Percentiles rank a stretch among this genome's conserved stretches.
Conservation (phyloP, 179 eudicot species). For the Nepenthes alata region DNA sequence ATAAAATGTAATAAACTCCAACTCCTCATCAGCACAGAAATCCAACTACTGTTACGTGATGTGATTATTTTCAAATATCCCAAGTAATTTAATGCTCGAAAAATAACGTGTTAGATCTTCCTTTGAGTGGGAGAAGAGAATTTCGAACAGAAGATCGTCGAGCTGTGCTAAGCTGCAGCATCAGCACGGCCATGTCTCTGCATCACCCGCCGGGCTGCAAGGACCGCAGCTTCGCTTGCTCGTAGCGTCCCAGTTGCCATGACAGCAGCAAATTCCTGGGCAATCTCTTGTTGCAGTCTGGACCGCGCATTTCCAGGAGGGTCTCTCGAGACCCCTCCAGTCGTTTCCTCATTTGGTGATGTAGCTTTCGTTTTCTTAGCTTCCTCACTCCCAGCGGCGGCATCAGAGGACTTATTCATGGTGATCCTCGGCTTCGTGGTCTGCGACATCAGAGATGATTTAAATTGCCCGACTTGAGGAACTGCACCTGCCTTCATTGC, state of each 20-base stretch:
- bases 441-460: slow-evolving; percentile 22
- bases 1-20: too few species aligned
- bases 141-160: background rate
- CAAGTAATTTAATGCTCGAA: too few species aligned
- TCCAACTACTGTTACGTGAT: too few species aligned
- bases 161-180: slow-evolving; percentile 23
- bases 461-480: slow-evolving; percentile 47
- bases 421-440: too few species aligned
- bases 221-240: slow-evolving; percentile 93
- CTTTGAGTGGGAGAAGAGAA: too few species aligned
- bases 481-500: too few species aligned
- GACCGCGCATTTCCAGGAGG: slow-evolving; percentile 68
- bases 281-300: slow-evolving; percentile 82
- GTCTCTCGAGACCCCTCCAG: slow-evolving; percentile 23
- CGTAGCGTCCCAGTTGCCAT: slow-evolving; percentile 81
- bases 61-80: too few species aligned
- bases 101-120: too few species aligned
- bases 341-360: slow-evolving; percentile 11
- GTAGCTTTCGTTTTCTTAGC: background rate
- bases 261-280: slow-evolving; percentile 60
- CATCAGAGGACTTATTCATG: background rate
- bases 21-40: too few species aligned
- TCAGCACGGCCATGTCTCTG: slow-evolving; percentile 49
- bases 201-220: slow-evolving; percentile 84
- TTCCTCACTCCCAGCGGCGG: slow-evolving; percentile 3